A percentile compares a stretch with the other conserved stretches of the same genome.
Evolutionary conservation across 108 stramenopile species (phyloP).

Genomic region (Skeletonema grethae): DNA sequence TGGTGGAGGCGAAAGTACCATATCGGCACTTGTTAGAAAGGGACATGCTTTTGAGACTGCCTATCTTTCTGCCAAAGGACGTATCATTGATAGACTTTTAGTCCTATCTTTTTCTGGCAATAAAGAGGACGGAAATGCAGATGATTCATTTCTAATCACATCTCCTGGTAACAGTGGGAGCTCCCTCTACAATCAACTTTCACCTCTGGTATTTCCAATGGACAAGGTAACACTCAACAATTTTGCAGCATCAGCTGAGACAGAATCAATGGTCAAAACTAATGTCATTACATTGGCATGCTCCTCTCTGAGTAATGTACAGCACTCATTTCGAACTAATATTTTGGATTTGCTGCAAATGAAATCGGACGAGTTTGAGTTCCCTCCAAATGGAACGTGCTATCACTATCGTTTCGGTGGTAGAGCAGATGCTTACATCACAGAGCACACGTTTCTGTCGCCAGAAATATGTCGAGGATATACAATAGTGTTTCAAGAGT

Average conservation of each 20-base stretch:
- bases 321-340: slow-evolving; percentile 43
- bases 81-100: slow-evolving; percentile 65
- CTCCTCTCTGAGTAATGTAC: slow-evolving; percentile 54
- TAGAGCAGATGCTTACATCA: slow-evolving; percentile 20
- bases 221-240: slow-evolving; percentile 64
- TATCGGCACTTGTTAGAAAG: slow-evolving; percentile 25
- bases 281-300: slow-evolving; percentile 63
- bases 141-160: slow-evolving; percentile 65
- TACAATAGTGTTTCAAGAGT: slow-evolving; percentile 54
- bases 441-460: slow-evolving; percentile 49
- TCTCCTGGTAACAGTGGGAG: slow-evolving; percentile 77
- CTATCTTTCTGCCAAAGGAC: slow-evolving; percentile 72
- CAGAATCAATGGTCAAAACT: not conserved
- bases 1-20: not conserved
- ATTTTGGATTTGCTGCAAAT: slow-evolving; percentile 15
- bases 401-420: slow-evolving; percentile 34
- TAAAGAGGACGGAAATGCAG: slow-evolving; percentile 6
- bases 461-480: slow-evolving; percentile 58
- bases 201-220: slow-evolving; percentile 82
- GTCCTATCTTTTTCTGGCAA: slow-evolving; percentile 39
- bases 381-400: slow-evolving; percentile 29
- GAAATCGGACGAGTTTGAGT: slow-evolving; percentile 18
- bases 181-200: slow-evolving; percentile 56
- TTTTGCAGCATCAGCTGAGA: slow-evolving; percentile 1
- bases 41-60: slow-evolving; percentile 53